Percentiles rank a stretch among this genome's conserved stretches.
Evolutionary conservation across 1,139 yeast genomes (phyloP).

Genomic region (Magnusiomyces magnusii): DNA sequence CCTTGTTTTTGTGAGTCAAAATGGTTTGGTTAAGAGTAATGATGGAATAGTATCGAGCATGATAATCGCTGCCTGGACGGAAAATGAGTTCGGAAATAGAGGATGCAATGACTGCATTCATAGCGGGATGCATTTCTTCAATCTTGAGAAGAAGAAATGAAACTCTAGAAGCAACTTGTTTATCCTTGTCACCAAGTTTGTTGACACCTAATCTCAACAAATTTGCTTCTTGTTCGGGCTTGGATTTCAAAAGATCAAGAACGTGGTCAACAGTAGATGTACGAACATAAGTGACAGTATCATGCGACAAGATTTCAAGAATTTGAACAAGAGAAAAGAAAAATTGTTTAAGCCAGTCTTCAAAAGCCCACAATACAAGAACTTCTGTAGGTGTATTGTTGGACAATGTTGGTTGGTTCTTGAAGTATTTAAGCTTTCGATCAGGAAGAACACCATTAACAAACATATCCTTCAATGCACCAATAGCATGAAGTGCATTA

Average conservation of each 20-base stretch:
- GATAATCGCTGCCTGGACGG: conserved; percentile 71
- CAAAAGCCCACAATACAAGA: conserved; percentile 74
- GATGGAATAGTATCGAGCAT: conserved; percentile 79
- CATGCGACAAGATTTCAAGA: conserved; percentile 70
- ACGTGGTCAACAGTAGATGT: conserved; percentile 68
- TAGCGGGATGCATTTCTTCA: conserved; percentile 92
- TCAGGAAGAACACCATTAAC: conserved; percentile 62
- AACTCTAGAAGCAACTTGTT: conserved; percentile 83
- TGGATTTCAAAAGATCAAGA: conserved; percentile 69
- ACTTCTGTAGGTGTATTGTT: conserved; percentile 37
- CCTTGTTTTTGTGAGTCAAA: conserved; percentile 65
- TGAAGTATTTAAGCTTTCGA: conserved; percentile 72
- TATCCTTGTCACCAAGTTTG: conserved; percentile 87
- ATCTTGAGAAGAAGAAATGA: conserved; percentile 73
- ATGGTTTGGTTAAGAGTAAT: conserved; percentile 91
- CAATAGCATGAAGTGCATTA: conserved; percentile 84
- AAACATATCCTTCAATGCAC: conserved; percentile 82
- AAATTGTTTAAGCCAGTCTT: conserved; percentile 72
- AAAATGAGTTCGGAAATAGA: conserved; percentile 74
- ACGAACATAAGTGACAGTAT: conserved; percentile 87
- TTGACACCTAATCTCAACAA: conserved; percentile 82
- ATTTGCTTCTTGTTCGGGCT: conserved; percentile 97
- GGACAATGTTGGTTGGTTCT: conserved; percentile 55
- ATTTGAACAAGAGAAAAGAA: conserved; percentile 65
- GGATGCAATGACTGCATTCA: conserved; percentile 76